A percentile compares a stretch with the other conserved stretches of the same genome.
These are phyloP conservation scores for Ascoidea rubescens DNA, from an alignment of 805 yeast species.

Conservation along the genomic window DNA sequence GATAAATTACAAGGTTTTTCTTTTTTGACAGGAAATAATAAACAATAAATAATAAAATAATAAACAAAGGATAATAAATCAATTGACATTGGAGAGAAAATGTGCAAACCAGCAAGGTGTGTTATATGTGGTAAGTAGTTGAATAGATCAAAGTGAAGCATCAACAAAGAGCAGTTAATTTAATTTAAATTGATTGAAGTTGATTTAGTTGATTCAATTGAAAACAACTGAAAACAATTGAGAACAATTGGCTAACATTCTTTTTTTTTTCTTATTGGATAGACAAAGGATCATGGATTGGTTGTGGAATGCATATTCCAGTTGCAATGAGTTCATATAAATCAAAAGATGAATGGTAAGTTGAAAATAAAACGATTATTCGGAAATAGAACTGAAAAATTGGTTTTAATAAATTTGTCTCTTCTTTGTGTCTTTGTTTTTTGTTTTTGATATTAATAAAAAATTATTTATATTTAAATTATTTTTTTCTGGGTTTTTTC, in stretches of 20 bases:
- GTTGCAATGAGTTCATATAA: slow-evolving; percentile 13
- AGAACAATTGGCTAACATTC: neutral
- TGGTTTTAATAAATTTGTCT: too few relatives aligned
- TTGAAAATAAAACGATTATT: too few relatives aligned
- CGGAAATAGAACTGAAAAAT: too few relatives aligned
- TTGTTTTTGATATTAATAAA: neutral
- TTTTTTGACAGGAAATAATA: too few relatives aligned
- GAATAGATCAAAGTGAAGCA: neutral
- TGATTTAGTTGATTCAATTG: neutral
- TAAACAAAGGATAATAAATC: too few relatives aligned
- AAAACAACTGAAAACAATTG: too few relatives aligned
- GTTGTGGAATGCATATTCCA: slow-evolving; percentile 17
- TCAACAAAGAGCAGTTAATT: neutral
- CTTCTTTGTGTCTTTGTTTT: too few relatives aligned
- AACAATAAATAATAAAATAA: too few relatives aligned
- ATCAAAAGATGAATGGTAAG: slow-evolving; percentile 14
- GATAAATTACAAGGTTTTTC: too few relatives aligned
- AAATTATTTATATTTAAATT: too few relatives aligned
- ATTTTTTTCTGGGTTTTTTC: neutral
- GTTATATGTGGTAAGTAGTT: neutral
- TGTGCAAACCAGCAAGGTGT: neutral
- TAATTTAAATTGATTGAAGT: too few relatives aligned
- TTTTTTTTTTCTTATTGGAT: neutral
- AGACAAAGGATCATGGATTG: slow-evolving; percentile 16
- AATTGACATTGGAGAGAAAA: neutral